These are phyloP conservation scores for Hemisphaericaspora subhashii DNA, from an alignment of 1,139 yeast genomes.

Conservation along the genomic window DNA sequence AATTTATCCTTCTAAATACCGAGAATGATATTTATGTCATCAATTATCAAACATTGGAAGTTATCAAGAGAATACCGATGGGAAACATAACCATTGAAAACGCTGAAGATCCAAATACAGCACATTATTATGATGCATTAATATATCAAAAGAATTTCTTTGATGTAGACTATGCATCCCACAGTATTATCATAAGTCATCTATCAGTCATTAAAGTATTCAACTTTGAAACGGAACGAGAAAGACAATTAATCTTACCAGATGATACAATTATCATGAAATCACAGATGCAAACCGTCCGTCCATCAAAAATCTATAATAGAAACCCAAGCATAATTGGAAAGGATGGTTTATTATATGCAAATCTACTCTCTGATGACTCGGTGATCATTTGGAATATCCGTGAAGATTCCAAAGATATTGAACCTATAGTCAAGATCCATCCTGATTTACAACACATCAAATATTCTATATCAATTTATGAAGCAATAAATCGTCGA, in stretches of 20 bases:
- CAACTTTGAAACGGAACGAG: slow-evolving; percentile 17
- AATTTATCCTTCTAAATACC: slow-evolving; percentile 26
- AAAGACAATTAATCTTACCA: slow-evolving; percentile 16
- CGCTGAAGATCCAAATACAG: slow-evolving; percentile 3
- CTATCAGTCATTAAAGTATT: slow-evolving; percentile 26
- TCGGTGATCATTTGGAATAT: slow-evolving; percentile 44
- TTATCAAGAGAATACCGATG: slow-evolving; percentile 10
- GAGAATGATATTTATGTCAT: slow-evolving; percentile 20
- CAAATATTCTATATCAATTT: slow-evolving; percentile 18
- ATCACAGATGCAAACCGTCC: slow-evolving; percentile 20
- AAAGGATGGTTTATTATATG: slow-evolving; percentile 40
- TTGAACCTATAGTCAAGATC: slow-evolving; percentile 22
- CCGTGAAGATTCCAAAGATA: slow-evolving; percentile 24
- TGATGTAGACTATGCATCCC: slow-evolving; percentile 57
- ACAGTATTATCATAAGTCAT: slow-evolving; percentile 34
- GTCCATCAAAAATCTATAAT: slow-evolving; percentile 8
- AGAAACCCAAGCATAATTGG: slow-evolving; percentile 28
- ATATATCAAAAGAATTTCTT: slow-evolving; percentile 15
- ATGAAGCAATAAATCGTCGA: slow-evolving; percentile 7
- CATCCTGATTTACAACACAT: slow-evolving; percentile 19
- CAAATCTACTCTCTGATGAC: slow-evolving; percentile 34
- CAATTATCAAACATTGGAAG: slow-evolving; percentile 19
- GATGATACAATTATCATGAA: slow-evolving; percentile 19
- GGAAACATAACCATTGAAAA: slow-evolving; percentile 12
- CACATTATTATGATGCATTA: slow-evolving; percentile 8